These are phyloP conservation scores for Podospora fimiseda DNA, from an alignment of 495 filamentous ascomycete species.

Conservation along the genomic window DNA sequence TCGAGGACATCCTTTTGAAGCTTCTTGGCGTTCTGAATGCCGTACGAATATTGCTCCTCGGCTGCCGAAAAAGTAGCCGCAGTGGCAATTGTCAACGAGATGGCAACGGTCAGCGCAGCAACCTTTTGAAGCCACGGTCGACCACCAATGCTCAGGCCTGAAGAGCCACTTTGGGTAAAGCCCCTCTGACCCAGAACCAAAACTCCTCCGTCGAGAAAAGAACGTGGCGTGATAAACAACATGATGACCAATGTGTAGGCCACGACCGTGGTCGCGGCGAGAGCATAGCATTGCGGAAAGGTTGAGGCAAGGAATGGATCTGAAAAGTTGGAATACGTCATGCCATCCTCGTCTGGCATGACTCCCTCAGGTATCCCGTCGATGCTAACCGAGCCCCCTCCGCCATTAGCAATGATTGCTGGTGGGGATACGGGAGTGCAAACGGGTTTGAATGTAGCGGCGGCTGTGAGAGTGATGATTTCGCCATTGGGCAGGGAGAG, in stretches of 20 bases:
- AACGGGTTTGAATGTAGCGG: constrained; percentile 56
- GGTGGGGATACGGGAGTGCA: constrained; percentile 47
- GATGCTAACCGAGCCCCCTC: constrained; percentile 36
- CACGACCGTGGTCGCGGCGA: constrained; percentile 83
- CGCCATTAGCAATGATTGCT: constrained; percentile 39
- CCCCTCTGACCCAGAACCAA: constrained; percentile 77
- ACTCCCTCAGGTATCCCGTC: constrained; percentile 22
- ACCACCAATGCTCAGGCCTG: constrained; percentile 79
- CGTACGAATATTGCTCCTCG: constrained; percentile 65
- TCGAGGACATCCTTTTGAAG: constrained; percentile 70
- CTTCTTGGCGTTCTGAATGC: constrained; percentile 61
- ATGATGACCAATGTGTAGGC: constrained; percentile 93
- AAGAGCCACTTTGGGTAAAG: constrained; percentile 74
- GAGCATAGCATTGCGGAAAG: constrained; percentile 83
- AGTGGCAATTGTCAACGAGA: constrained; percentile 89
- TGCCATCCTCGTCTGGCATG: constrained; percentile 13
- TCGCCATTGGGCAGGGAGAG: constrained; percentile 52
- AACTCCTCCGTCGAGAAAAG: constrained; percentile 77
- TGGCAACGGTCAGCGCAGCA: constrained; percentile 79
- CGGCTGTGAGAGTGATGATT: constrained; percentile 53
- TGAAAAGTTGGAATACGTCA: constrained; percentile 49
- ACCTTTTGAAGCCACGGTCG: constrained; percentile 95
- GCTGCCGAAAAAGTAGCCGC: constrained; percentile 82
- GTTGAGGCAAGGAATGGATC: constrained; percentile 93
- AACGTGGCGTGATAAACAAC: constrained; percentile 84